Conservation (phyloP, 768 basidiomycete species). For the Lentinula lateritia region DNA sequence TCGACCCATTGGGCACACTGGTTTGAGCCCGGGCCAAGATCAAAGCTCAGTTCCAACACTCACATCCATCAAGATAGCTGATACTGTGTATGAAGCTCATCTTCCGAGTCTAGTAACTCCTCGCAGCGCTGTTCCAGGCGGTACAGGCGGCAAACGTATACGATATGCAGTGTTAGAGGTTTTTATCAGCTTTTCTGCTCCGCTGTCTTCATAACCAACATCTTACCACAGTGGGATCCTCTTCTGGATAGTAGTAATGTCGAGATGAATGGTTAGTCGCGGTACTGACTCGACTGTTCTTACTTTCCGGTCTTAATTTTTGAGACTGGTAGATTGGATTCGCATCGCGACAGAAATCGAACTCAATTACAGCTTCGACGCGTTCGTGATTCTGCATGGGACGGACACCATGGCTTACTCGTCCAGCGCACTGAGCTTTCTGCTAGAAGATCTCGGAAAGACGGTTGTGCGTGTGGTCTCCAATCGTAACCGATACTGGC, state of each 20-base stretch:
- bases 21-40: slow-evolving; percentile 25
- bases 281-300: not conserved
- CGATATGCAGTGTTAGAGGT: slow-evolving; percentile 86
- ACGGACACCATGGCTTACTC: slow-evolving; percentile 92
- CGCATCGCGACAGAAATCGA: slow-evolving; percentile 89
- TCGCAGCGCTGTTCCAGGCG: slow-evolving; percentile 55
- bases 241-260: slow-evolving; percentile 88
- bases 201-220: slow-evolving; percentile 7
- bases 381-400: slow-evolving; percentile 87
- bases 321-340: slow-evolving; percentile 65
- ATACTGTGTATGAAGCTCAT: slow-evolving; percentile 65
- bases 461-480: slow-evolving; percentile 54
- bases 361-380: slow-evolving; percentile 88
- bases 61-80: slow-evolving; percentile 45
- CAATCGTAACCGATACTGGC: not conserved
- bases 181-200: slow-evolving; percentile 1
- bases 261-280: slow-evolving; percentile 60
- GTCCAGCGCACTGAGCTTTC: slow-evolving; percentile 83
- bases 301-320: not conserved
- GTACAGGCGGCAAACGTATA: slow-evolving; percentile 61
- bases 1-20: slow-evolving; percentile 52
- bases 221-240: slow-evolving; percentile 65
- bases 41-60: slow-evolving; percentile 17
- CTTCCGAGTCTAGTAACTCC: slow-evolving; percentile 80
- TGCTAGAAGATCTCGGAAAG: slow-evolving; percentile 90